Evolutionary conservation across 345 rosid species (phyloP).

Genomic region (Physaria fendleri): DNA sequence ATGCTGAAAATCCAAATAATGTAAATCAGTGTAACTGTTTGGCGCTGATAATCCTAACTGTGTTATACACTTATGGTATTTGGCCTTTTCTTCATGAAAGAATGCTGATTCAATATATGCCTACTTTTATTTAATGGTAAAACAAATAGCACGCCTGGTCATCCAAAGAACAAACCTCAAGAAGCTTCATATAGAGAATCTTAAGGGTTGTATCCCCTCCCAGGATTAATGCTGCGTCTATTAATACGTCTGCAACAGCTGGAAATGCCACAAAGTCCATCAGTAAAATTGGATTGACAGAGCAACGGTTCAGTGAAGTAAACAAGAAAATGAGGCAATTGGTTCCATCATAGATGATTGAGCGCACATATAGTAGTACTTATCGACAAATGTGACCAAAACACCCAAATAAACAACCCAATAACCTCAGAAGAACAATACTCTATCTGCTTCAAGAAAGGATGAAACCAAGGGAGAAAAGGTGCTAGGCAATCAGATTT

Average conservation of each 20-base stretch:
- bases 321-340: constrained; percentile 11
- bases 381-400: neutral
- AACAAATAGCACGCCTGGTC: neutral
- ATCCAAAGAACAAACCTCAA: constrained; percentile 51
- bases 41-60: neutral
- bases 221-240: constrained; percentile 84
- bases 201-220: constrained; percentile 83
- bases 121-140: neutral
- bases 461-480: constrained; percentile 4
- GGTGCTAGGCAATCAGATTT: neutral
- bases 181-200: constrained; percentile 82
- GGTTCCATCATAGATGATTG: neutral
- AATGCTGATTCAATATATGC: neutral
- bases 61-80: neutral
- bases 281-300: constrained; percentile 25
- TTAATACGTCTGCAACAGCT: constrained; percentile 97
- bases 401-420: no score
- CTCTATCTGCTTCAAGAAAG: constrained; percentile 15
- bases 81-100: neutral
- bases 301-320: neutral
- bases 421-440: constrained; percentile 9
- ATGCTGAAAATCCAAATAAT: neutral
- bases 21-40: neutral
- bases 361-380: neutral
- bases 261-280: constrained; percentile 39